These are phyloP conservation scores for Williopsis jadinii DNA, from an alignment of 1,139 yeast species.

Conservation along the genomic window DNA sequence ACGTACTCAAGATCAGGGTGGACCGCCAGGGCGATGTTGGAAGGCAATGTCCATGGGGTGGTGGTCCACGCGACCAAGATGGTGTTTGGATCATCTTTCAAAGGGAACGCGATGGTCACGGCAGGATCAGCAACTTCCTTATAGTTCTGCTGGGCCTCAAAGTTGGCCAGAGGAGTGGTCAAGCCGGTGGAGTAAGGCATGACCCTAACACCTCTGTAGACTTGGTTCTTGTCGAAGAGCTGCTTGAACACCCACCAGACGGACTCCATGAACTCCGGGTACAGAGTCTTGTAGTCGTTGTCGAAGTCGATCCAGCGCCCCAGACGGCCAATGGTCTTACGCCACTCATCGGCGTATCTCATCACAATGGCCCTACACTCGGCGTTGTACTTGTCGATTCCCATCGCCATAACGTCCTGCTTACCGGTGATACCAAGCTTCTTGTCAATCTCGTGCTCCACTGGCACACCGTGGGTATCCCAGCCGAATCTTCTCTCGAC, in stretches of 20 bases:
- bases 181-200: conserved; percentile 99
- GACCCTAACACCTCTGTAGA: conserved; percentile 90
- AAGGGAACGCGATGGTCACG: conserved; percentile 83
- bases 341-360: conserved; percentile 96
- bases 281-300: conserved; percentile 94
- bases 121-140: conserved; percentile 98
- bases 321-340: conserved; percentile 81
- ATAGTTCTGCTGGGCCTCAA: conserved; percentile 97
- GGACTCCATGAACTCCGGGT: conserved; percentile 95
- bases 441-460: conserved; percentile 98
- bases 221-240: conserved; percentile 75
- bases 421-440: conserved; percentile 88
- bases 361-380: conserved; percentile 96
- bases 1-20: conserved; percentile 87
- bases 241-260: conserved; percentile 99
- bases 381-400: conserved; percentile 86
- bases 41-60: conserved; percentile 98
- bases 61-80: conserved; percentile 96
- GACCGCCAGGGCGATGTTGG: conserved; percentile 87
- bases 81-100: conserved; percentile 73
- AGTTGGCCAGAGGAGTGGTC: conserved; percentile 93
- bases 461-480: conserved; percentile 99
- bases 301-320: conserved; percentile 99
- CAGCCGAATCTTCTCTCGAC: conserved; percentile 98
- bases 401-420: conserved; percentile 89